phyloP scores from a whole-genome alignment of 2,329 filamentous ascomycete species.

The Aspergillus sp. region DNA sequence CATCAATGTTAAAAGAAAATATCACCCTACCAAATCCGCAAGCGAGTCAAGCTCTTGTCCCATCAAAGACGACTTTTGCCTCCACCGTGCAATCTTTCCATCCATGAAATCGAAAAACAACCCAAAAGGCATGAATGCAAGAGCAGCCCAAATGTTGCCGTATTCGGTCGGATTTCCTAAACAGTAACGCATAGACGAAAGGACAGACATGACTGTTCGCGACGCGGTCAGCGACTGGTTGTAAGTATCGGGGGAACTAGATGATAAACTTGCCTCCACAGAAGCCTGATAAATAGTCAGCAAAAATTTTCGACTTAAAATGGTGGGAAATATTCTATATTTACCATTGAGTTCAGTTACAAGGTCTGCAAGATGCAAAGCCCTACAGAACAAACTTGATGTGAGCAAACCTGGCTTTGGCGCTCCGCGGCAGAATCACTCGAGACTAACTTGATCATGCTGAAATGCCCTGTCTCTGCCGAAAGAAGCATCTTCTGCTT shows the following conservation, averaged over 20 bases:
- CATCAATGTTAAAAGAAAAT: not conserved
- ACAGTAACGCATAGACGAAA: conserved; percentile 90
- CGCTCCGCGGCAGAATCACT: conserved; percentile 1
- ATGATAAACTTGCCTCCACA: conserved; percentile 37
- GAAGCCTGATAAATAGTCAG: conserved; percentile 32
- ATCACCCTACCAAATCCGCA: conserved; percentile 67
- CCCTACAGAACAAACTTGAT: conserved; percentile 21
- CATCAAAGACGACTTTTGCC: conserved; percentile 95
- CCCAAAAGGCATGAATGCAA: conserved; percentile 82
- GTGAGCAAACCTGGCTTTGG: conserved; percentile 6
- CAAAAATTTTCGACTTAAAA: conserved; percentile 1
- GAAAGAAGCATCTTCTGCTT: conserved; percentile 44
- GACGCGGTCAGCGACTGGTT: conserved; percentile 11
- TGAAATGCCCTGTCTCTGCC: conserved; percentile 43
- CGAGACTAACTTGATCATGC: conserved; percentile 39
- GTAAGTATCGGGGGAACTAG: conserved; percentile 1
- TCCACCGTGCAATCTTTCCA: conserved; percentile 91
- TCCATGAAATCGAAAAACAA: conserved; percentile 98
- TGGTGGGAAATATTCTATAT: conserved; percentile 3
- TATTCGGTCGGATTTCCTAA: conserved; percentile 60
- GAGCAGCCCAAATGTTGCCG: conserved; percentile 68
- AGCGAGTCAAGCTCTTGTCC: conserved; percentile 94
- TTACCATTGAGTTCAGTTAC: conserved; percentile 45
- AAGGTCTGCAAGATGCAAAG: conserved; percentile 43
- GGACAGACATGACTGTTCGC: conserved; percentile 72